Evolutionary conservation across 2,329 filamentous ascomycete genomes (phyloP).

Genomic region (Penicillium vulpinum): DNA sequence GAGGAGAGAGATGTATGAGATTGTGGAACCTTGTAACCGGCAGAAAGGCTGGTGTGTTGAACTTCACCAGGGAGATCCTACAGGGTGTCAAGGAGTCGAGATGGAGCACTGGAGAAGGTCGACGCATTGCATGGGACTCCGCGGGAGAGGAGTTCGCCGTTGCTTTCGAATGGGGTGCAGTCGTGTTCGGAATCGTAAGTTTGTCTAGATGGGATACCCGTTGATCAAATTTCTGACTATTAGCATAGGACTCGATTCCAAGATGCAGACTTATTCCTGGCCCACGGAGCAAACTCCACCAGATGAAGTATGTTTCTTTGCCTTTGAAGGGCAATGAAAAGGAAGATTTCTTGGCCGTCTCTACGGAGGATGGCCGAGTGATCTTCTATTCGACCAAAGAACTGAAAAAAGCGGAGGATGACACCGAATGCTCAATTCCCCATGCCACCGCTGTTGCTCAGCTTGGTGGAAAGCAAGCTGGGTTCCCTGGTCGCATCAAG

Average conservation of each 20-base stretch:
- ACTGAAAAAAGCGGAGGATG: conserved; percentile 41
- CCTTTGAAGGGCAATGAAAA: conserved; percentile 45
- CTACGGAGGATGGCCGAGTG: conserved; percentile 87
- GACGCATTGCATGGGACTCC: conserved; percentile 76
- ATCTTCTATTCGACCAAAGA: conserved; percentile 74
- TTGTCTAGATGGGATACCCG: neutral
- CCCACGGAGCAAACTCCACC: conserved; percentile 76
- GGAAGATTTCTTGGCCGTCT: conserved; percentile 67
- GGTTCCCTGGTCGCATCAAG: conserved; percentile 74
- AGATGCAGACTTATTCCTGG: conserved; percentile 70
- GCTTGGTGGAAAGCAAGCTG: conserved; percentile 70
- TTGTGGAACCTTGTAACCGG: conserved; percentile 97
- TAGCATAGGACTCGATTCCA: conserved; percentile 67
- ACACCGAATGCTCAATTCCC: conserved; percentile 58
- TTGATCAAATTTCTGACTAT: conserved; percentile 18
- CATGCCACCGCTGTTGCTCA: conserved; percentile 66
- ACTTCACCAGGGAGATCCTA: conserved; percentile 74
- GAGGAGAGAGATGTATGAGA: conserved; percentile 86
- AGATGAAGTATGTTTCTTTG: conserved; percentile 67
- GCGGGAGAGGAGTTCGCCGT: conserved; percentile 82
- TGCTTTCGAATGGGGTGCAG: conserved; percentile 78
- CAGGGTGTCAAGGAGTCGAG: conserved; percentile 73
- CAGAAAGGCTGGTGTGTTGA: conserved; percentile 90
- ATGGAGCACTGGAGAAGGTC: conserved; percentile 77
- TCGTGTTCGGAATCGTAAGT: conserved; percentile 76